These are phyloP conservation scores for Fusarium bulbicola DNA, from an alignment of 2,329 filamentous ascomycete genomes.

Conservation along the genomic window DNA sequence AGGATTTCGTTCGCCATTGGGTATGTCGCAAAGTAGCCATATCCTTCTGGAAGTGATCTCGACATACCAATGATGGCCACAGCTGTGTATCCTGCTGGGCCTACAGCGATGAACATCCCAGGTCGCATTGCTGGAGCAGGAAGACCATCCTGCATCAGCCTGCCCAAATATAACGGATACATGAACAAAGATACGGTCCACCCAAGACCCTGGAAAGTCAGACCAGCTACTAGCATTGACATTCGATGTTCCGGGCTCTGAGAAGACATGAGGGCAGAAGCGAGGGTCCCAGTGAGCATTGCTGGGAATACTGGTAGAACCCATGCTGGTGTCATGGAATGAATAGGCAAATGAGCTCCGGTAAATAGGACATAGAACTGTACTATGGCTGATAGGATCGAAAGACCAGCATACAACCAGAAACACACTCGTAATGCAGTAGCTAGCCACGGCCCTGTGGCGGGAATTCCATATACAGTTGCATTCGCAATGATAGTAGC, in stretches of 20 bases:
- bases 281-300: constrained; percentile 42
- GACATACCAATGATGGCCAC: constrained; percentile 43
- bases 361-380: constrained; percentile 45
- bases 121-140: constrained; percentile 41
- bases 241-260: constrained; percentile 39
- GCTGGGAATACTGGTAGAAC: constrained; percentile 45
- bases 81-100: constrained; percentile 38
- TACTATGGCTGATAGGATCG: constrained; percentile 36
- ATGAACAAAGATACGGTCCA: constrained; percentile 40
- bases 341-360: constrained; percentile 39
- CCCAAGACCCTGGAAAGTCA: constrained; percentile 42
- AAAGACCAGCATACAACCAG: constrained; percentile 59
- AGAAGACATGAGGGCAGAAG: constrained; percentile 35
- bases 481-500: constrained; percentile 73
- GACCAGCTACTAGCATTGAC: constrained; percentile 39
- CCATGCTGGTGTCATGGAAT: constrained; percentile 44
- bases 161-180: constrained; percentile 38
- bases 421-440: constrained; percentile 57
- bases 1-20: constrained; percentile 38
- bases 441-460: constrained; percentile 60
- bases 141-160: constrained; percentile 42
- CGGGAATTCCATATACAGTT: constrained; percentile 66
- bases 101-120: constrained; percentile 42
- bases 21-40: constrained; percentile 40
- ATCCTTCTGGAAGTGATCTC: constrained; percentile 30